A percentile compares a stretch with the other conserved stretches of the same genome.
phyloP scores from a whole-genome alignment of 139 green algal species.

The Haematococcus lacustris region DNA sequence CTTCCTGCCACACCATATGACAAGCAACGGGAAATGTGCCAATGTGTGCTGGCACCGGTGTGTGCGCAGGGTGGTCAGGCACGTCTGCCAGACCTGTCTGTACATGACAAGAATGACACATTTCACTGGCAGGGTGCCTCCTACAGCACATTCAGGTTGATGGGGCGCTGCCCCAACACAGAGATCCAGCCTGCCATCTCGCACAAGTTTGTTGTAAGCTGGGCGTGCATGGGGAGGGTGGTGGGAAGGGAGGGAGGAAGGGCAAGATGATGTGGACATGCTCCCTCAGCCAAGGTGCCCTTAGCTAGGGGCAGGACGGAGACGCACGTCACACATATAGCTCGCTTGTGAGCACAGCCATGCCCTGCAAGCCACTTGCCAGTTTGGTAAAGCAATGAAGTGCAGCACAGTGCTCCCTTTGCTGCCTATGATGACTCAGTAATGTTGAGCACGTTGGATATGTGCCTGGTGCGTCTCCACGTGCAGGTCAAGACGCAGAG shows the following conservation, averaged over 20 bases:
- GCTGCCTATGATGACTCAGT: too few species aligned
- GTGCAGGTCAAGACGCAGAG: conserved; percentile 54
- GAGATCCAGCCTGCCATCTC: conserved; percentile 29
- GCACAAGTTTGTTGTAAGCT: conserved; percentile 39
- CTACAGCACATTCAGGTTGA: conserved; percentile 33
- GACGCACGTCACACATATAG: background rate
- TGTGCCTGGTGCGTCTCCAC: background rate
- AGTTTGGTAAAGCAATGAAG: background rate
- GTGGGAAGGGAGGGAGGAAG: background rate
- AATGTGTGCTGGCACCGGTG: background rate
- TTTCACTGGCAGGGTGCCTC: conserved; percentile 36
- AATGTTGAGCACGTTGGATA: background rate
- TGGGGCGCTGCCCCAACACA: conserved; percentile 24
- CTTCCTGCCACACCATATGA: background rate
- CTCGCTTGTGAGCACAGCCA: background rate
- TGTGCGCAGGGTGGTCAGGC: conserved; percentile 28
- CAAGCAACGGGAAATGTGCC: background rate
- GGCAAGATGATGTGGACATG: background rate
- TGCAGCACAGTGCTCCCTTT: background rate
- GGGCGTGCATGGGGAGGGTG: background rate
- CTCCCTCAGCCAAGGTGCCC: too few species aligned
- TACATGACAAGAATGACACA: conserved; percentile 51
- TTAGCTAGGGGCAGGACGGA: too few species aligned
- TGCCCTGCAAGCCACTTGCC: background rate
- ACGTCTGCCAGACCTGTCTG: conserved; percentile 37